These are phyloP conservation scores for Coemansia sp. DNA, from an alignment of 192 early-diverging fungal genomes.

Conservation along the genomic window DNA sequence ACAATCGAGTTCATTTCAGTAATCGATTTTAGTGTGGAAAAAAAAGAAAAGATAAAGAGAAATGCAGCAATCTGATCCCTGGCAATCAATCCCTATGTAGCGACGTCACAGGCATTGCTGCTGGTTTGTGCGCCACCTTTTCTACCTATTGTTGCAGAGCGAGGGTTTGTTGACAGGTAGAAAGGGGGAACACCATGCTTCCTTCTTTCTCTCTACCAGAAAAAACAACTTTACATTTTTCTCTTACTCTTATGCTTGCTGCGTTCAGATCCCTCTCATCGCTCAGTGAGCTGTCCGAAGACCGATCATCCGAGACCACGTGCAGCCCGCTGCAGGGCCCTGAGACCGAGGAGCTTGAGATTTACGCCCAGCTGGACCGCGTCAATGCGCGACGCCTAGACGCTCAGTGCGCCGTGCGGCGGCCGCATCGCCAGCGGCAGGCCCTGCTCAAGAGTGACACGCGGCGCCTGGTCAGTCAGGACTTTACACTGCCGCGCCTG, in stretches of 20 bases:
- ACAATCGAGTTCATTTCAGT: neutral
- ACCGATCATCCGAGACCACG: neutral
- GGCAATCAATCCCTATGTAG: no score
- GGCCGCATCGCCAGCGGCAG: no score
- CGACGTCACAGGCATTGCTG: neutral
- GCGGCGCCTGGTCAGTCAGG: slow-evolving; percentile 35
- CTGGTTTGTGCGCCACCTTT: neutral
- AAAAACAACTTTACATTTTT: neutral
- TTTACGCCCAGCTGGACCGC: slow-evolving; percentile 31
- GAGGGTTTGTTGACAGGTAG: neutral
- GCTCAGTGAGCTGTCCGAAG: neutral
- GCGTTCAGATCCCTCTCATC: slow-evolving; percentile 2
- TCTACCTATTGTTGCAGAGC: neutral
- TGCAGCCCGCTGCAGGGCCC: neutral
- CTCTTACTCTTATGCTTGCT: no score
- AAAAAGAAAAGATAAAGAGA: no score
- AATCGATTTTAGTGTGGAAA: no score
- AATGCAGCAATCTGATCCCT: no score
- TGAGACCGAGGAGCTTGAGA: slow-evolving; percentile 14
- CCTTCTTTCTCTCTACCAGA: neutral
- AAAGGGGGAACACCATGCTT: neutral
- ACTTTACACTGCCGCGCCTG: slow-evolving; percentile 24
- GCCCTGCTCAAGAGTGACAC: no score
- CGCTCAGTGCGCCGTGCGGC: slow-evolving; percentile 21
- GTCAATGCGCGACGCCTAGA: slow-evolving; percentile 29